Base-by-base conservation (phyloP, 2,329 filamentous ascomycete species). In the Pseudodiploospora longispora region DNA sequence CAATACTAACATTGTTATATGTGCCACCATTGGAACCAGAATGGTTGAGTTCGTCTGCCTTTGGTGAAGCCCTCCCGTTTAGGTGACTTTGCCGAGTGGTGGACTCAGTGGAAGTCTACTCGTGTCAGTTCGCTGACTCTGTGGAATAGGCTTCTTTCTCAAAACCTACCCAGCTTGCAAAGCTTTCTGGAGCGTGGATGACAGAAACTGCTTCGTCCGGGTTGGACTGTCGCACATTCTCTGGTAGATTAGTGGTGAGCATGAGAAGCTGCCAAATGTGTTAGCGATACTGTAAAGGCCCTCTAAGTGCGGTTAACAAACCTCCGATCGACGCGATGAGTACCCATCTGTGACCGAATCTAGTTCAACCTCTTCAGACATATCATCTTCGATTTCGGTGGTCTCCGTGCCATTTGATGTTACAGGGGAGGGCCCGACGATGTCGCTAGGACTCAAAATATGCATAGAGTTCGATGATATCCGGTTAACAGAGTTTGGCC, bases 151-250 rank as follows among this genome's bases (percentile, higher is more conserved):
- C 5, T 3, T 6, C 2, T 29, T 30, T 29, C 9, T 4, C 27
- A 37, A 38, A 36, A 60, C 77, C 59, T 62, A 93, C 87, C 77
- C 93, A 95, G 54, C 78, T 78, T 44, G 80, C 76, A 63, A 93
- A 96, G 49, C 84, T 87, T 51, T 87, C 75, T 0, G 90, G 89
- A 10, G 87, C 87, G 70, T 95, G 90, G 53, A 96, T 95, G 43
- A 95, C 90, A 1, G 90, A 96, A 42, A 87, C 76, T 27, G 88
- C 83, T 53, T 90, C 87, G 52, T 95, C 87, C 49, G 81, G 82
- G 27, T 76, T 75, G 42, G 69, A 67, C 41, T 74, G 72, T 59
- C 81, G 69, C 61, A 83, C 56, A 47, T 72, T 68, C 36, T 79
- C 76, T 3, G 78, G 66, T 7, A 83, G 56, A 48, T 73, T 76